Percentiles rank a stretch among this genome's conserved stretches.
These are phyloP conservation scores for Gelatoporia subvermispora DNA, from an alignment of 768 basidiomycete genomes.

Conservation along the genomic window DNA sequence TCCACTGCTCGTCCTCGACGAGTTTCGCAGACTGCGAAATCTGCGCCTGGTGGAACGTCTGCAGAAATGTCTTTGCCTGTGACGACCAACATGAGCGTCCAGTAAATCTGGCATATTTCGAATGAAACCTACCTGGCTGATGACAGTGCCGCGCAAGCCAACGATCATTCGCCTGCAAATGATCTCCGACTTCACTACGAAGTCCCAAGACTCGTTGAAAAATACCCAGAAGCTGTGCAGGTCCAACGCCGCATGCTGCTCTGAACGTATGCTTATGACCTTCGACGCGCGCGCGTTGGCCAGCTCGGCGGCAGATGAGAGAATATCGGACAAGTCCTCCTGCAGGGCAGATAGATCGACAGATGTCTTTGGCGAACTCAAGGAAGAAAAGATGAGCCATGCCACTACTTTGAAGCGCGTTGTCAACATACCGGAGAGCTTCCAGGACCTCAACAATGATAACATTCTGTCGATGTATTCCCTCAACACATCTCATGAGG, in stretches of 20 bases:
- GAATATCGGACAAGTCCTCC: slow-evolving; percentile 70
- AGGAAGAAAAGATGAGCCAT: neutral
- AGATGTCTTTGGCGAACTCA: slow-evolving; percentile 35
- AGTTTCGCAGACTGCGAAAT: slow-evolving; percentile 79
- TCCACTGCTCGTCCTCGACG: slow-evolving; percentile 97
- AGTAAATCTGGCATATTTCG: neutral
- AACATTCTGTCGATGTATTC: slow-evolving; percentile 55
- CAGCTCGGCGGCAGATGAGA: slow-evolving; percentile 79
- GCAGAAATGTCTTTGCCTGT: slow-evolving; percentile 84
- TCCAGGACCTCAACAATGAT: slow-evolving; percentile 59
- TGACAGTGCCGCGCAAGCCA: slow-evolving; percentile 78
- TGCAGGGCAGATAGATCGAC: slow-evolving; percentile 42
- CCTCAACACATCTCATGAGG: slow-evolving; percentile 62
- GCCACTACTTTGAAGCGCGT: neutral
- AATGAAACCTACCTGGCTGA: slow-evolving; percentile 57
- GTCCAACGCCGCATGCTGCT: slow-evolving; percentile 71
- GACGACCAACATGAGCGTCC: slow-evolving; percentile 6
- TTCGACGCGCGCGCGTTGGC: slow-evolving; percentile 80
- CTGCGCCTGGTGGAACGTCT: slow-evolving; percentile 77
- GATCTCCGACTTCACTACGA: slow-evolving; percentile 84
- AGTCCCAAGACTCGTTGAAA: slow-evolving; percentile 84
- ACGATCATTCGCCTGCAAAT: slow-evolving; percentile 90
- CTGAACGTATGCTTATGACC: slow-evolving; percentile 69
- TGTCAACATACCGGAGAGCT: slow-evolving; percentile 33
- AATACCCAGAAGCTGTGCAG: slow-evolving; percentile 73